Conservation (phyloP, 2,329 filamentous ascomycete species). For the Botrytis cinerea region DNA sequence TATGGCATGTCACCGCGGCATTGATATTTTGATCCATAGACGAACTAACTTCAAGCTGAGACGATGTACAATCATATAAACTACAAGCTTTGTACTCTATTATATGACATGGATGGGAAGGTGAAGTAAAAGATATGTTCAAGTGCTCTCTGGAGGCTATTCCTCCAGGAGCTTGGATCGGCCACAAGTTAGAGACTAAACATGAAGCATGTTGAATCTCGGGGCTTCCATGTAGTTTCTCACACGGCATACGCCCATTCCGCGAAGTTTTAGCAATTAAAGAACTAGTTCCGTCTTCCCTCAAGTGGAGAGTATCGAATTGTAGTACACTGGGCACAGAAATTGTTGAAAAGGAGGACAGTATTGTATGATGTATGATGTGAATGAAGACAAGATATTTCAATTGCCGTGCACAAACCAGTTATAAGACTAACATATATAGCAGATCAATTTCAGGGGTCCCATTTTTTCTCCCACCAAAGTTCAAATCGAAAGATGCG, state of each 20-base stretch:
- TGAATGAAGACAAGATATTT: not conserved
- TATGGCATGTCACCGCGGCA: not conserved
- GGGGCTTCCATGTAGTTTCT: not conserved
- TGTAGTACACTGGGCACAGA: not conserved
- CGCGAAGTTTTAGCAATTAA: not conserved
- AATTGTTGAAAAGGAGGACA: not conserved
- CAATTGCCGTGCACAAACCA: too few species aligned
- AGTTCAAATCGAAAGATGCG: not conserved
- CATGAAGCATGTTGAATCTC: not conserved
- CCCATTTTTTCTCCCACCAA: too few species aligned
- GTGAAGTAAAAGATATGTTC: not conserved
- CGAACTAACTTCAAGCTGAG: not conserved
- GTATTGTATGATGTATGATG: not conserved
- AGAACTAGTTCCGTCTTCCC: not conserved
- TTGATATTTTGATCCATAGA: not conserved
- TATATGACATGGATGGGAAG: not conserved
- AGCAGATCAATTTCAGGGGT: too few species aligned
- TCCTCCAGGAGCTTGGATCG: not conserved
- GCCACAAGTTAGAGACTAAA: not conserved
- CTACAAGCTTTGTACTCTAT: not conserved
- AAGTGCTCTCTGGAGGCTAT: not conserved
- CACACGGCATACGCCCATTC: not conserved
- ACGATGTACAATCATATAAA: not conserved
- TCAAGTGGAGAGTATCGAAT: not conserved
- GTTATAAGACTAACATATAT: too few species aligned